Evolutionary conservation across 225 moss, liverwort and hornwort genomes (phyloP), one percentile per base, ranked within the genome.

Genomic region (Antitrichia curtipendula): DNA sequence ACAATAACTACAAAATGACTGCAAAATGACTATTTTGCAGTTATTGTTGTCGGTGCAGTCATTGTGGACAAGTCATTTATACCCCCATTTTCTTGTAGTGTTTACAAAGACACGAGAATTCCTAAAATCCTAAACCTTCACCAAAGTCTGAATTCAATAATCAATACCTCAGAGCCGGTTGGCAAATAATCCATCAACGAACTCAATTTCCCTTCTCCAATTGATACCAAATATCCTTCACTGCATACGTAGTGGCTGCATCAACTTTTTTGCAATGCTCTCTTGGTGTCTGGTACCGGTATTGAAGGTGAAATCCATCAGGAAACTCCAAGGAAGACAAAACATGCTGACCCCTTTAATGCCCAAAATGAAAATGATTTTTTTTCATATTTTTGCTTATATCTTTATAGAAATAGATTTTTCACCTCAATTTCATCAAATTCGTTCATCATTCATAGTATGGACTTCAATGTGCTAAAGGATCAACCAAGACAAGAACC

Each of bases 71-170:
- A n/a, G n/a, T n/a, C n/a, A n/a, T n/a, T n/a, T n/a, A n/a, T n/a
- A n/a, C n/a, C n/a, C n/a, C n/a, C n/a, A n/a, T n/a, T n/a, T n/a
- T n/a, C n/a, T n/a, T n/a, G n/a, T n/a, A n/a, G n/a, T n/a, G n/a
- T 43, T 25, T 31, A 43, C 13, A 31, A 43, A 0, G 2, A 60
- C 3, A 2, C 3, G 5, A 2, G 2, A 45, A 13, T 21, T 43
- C 6, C 5, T 58, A 22, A 60, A 59, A 19, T n/a, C 74, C 49
- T 29, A 59, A 41, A 59, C 12, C 18, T 41, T 40, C 59, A 80
- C 5, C 8, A 3, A 43, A 60, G 14, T 14, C 61, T 45, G 13
- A 60, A 20, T 59, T 41, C 43, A 17, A 31, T 43, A 32, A 5
- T 25, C 40, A 68, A 13, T 38, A 45, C 6, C 6, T 43, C 14